phyloP scores from a whole-genome alignment of 2,329 filamentous ascomycete species.

The Arthrinium phaeospermum region DNA sequence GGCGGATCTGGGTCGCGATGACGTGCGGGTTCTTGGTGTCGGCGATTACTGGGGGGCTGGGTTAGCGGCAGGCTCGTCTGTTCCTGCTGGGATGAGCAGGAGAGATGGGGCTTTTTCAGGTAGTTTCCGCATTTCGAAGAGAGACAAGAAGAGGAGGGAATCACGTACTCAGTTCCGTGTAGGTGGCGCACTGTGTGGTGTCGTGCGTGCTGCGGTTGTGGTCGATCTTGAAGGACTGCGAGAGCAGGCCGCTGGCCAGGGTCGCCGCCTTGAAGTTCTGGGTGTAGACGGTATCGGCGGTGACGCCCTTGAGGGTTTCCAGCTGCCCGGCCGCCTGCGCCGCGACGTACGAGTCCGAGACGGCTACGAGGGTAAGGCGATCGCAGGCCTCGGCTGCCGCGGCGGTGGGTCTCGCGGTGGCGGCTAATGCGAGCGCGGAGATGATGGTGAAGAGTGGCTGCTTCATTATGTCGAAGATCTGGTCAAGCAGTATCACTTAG shows the following conservation, averaged over 20 bases:
- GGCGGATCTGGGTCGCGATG: constrained; percentile 43
- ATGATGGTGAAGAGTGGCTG: neutral
- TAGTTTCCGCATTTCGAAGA: neutral
- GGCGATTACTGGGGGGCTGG: constrained; percentile 32
- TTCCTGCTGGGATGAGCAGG: too few relatives aligned
- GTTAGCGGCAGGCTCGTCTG: neutral
- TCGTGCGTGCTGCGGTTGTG: constrained; percentile 45
- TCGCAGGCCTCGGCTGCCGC: constrained; percentile 9
- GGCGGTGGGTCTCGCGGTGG: neutral
- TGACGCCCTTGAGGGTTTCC: constrained; percentile 23
- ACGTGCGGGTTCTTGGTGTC: constrained; percentile 43
- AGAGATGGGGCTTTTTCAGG: neutral
- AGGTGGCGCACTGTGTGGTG: constrained; percentile 44
- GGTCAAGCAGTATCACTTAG: neutral
- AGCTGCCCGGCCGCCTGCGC: constrained; percentile 32
- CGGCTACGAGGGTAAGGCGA: neutral
- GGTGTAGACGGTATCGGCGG: constrained; percentile 34
- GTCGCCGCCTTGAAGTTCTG: constrained; percentile 42
- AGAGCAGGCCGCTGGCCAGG: constrained; percentile 38
- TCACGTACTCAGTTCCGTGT: constrained; percentile 38
- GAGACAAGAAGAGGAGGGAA: neutral
- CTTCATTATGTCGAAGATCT: neutral
- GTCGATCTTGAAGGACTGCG: constrained; percentile 40
- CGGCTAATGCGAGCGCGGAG: neutral
- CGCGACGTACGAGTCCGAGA: constrained; percentile 28